These are phyloP conservation scores for Pulveroboletus ravenelii DNA, from an alignment of 768 basidiomycete genomes.

Conservation along the genomic window DNA sequence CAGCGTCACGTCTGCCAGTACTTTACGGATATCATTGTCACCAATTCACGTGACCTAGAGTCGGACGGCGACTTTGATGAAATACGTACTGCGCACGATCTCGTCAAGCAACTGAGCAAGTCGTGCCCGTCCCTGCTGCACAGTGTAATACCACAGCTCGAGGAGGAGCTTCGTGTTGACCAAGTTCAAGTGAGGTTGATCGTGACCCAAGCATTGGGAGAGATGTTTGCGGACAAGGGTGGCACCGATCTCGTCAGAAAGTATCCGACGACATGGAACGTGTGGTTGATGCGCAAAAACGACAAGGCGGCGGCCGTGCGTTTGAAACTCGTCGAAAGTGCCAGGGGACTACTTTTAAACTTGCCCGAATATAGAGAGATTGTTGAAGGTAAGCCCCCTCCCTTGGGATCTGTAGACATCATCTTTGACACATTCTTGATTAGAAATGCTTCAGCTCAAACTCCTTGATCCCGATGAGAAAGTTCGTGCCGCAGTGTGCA, in stretches of 20 bases:
- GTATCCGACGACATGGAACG: constrained; percentile 80
- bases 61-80: constrained; percentile 55
- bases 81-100: constrained; percentile 73
- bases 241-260: constrained; percentile 71
- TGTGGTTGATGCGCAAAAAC: constrained; percentile 74
- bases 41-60: constrained; percentile 51
- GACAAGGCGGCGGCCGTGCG: constrained; percentile 73
- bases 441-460: constrained; percentile 60
- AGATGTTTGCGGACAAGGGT: constrained; percentile 81
- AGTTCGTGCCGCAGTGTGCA: constrained; percentile 81
- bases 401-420: background rate
- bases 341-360: constrained; percentile 54
- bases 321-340: constrained; percentile 71
- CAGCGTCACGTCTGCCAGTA: constrained; percentile 88
- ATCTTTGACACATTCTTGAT: constrained; percentile 4
- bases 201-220: constrained; percentile 82
- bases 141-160: constrained; percentile 89
- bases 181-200: constrained; percentile 65
- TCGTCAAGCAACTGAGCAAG: constrained; percentile 77
- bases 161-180: constrained; percentile 82
- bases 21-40: constrained; percentile 84
- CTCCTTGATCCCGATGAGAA: constrained; percentile 87
- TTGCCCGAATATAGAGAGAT: constrained; percentile 62
- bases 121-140: constrained; percentile 78
- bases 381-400: constrained; percentile 63